Base-by-base conservation (phyloP, 257 asterid species). In the Solanum bulbocastanum region DNA sequence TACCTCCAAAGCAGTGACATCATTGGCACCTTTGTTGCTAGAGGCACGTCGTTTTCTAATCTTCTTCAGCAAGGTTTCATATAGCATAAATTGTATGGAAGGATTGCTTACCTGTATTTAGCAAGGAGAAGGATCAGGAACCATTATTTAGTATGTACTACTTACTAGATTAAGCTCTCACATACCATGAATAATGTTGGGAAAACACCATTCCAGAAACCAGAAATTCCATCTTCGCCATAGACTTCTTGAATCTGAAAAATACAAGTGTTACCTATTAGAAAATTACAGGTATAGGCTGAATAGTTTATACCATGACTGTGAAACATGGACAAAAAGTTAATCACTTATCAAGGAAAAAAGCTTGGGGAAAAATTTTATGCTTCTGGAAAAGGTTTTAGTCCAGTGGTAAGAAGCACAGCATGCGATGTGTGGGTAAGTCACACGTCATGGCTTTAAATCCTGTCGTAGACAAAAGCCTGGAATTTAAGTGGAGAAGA, bases 181-280 rank as follows among this genome's bases (percentile, higher is more conserved):
- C 98, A 72, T 96, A 97, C 99, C 99, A 97, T 97, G 89, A 96
- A 91, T 90, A 97, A 90, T 76, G 99, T 95, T 33, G 99, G 99
- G 86, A 94, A 89, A 89, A 97, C 99, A 89, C 99, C 99, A 93
- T 91, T 94, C 99, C 99, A 97, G 88, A 97, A 96, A 87, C 99
- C 99, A 90, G 88, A 87, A 88, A 95, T 90, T 85, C 99, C 99
- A 76, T 92, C 96, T 92, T 97, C 99, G 84, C 85, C 96, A 40
- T 95, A 96, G 60, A 97, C 93, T 94, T 97, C 99, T 87, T 95
- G 98, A 91, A 97, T 88, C 99, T 97, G 98, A 58, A 82, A 56
- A 30, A 79, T 39, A 69, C 62, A 89, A 87, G 49, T 87, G 83
- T 89, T 88, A 74, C 88, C 49, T 62, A 44, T 85, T 86, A 91